A percentile compares a stretch with the other conserved stretches of the same genome.
Evolutionary conservation across 345 rosid genomes (phyloP).

Genomic region (Punica granatum): DNA sequence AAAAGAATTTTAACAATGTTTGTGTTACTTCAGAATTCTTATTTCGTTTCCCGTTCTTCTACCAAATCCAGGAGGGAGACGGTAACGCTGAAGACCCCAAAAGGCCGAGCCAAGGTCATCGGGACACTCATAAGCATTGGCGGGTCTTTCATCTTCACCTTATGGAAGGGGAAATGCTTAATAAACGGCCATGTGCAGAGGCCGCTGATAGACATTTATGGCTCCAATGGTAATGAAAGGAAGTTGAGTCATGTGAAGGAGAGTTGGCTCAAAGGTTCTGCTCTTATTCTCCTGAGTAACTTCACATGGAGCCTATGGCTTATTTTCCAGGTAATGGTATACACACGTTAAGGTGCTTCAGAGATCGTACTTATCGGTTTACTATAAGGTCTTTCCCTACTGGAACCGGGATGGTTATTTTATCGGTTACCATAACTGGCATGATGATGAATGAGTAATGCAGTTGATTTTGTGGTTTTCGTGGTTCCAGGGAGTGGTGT

Average conservation of each 20-base stretch:
- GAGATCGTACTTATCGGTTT: neutral
- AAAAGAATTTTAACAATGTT: neutral
- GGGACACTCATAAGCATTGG: constrained; percentile 27
- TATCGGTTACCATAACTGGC: neutral
- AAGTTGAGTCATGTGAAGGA: constrained; percentile 10
- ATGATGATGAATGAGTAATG: neutral
- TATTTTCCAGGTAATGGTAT: constrained; percentile 25
- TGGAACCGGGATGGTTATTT: no score
- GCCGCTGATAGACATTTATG: constrained; percentile 28
- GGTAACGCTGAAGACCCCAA: constrained; percentile 18
- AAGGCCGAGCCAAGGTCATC: constrained; percentile 28
- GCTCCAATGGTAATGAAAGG: neutral
- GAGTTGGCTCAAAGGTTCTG: constrained; percentile 40
- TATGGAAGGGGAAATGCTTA: constrained; percentile 40
- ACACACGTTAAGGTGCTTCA: neutral
- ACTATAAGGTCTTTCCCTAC: neutral
- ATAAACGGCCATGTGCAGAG: constrained; percentile 20
- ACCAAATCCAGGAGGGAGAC: constrained; percentile 33
- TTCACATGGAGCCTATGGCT: constrained; percentile 40
- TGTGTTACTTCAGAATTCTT: neutral
- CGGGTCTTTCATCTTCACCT: constrained; percentile 36
- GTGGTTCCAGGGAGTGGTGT: constrained; percentile 15
- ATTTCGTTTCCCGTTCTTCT: no score
- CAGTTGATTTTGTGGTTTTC: neutral
- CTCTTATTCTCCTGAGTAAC: constrained; percentile 29